These are phyloP conservation scores for Aristolochia contorta DNA, from an alignment of 164 flowering plant genomes.

Conservation along the genomic window DNA sequence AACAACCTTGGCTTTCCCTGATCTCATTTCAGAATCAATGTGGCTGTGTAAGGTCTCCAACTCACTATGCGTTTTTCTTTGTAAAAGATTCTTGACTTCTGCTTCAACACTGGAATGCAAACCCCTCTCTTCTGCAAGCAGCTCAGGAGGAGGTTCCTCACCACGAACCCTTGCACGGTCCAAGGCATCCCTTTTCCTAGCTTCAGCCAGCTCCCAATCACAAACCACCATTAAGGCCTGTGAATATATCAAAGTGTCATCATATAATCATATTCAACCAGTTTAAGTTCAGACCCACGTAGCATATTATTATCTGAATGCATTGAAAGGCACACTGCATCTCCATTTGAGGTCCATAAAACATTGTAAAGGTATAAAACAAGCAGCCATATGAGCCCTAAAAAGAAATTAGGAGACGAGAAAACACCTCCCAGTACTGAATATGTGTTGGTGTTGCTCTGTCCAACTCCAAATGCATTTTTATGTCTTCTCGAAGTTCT, in stretches of 20 bases:
- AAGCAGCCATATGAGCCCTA: neutral
- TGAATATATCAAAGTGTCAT: neutral
- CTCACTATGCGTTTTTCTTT: constrained; percentile 58
- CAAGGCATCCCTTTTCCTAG: constrained; percentile 73
- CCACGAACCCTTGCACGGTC: constrained; percentile 99
- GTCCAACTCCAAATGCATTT: constrained; percentile 87
- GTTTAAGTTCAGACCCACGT: too few relatives aligned
- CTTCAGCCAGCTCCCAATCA: constrained; percentile 96
- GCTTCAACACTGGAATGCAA: constrained; percentile 82
- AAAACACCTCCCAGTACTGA: constrained; percentile 82
- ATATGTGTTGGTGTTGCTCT: constrained; percentile 69
- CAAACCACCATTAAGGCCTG: constrained; percentile 93
- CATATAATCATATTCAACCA: too few relatives aligned
- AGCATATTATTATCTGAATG: too few relatives aligned
- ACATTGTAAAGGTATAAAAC: too few relatives aligned
- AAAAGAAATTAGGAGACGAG: neutral
- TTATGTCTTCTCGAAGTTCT: constrained; percentile 89
- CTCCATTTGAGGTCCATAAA: too few relatives aligned
- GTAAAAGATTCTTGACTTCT: constrained; percentile 63
- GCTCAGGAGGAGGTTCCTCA: constrained; percentile 83
- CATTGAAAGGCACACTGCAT: too few relatives aligned
- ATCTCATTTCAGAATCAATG: constrained; percentile 69
- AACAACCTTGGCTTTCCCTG: constrained; percentile 91
- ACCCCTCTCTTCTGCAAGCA: constrained; percentile 95
- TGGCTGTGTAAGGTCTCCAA: constrained; percentile 51